Base-by-base conservation (phyloP, 169 alveolate species). In the Eimeria brunetti region DNA sequence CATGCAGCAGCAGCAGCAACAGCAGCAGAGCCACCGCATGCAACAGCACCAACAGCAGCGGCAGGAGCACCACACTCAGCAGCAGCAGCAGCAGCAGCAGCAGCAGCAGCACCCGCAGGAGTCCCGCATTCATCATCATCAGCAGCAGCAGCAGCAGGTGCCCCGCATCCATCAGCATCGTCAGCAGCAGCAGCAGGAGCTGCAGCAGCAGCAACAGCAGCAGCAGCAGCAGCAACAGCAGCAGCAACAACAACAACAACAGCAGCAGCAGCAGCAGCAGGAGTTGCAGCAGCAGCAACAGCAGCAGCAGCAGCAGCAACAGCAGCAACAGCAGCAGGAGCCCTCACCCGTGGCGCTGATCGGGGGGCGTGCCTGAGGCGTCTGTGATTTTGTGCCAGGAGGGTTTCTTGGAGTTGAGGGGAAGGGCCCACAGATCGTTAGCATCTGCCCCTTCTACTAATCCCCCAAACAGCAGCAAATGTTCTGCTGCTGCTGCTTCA, bases 261-360 rank as follows among this genome's bases (percentile, higher is more conserved):
- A 36, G 80, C 41, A 20, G 80, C 14, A 69, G 9, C 80, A 69
- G n/a, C n/a, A n/a, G n/a, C n/a, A n/a, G n/a, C n/a, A n/a, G n/a
- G n/a, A n/a, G n/a, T n/a, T n/a, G n/a, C n/a, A n/a, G n/a, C n/a
- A n/a, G n/a, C n/a, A n/a, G n/a, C n/a, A n/a, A n/a, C n/a, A n/a
- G n/a, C n/a, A n/a, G n/a, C n/a, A n/a, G n/a, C n/a, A n/a, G n/a
- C n/a, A n/a, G n/a, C n/a, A n/a, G n/a, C n/a, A n/a, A n/a, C n/a
- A n/a, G n/a, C n/a, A n/a, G n/a, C n/a, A n/a, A n/a, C n/a, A n/a
- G n/a, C n/a, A n/a, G n/a, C n/a, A n/a, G n/a, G n/a, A n/a, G n/a
- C 41, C n/a, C 90, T 30, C 73, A 83, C 90, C 90, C 90, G 38
- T 83, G 90, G 46, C 90, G 38, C 30, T 14, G 6, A 2, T 73